These are phyloP conservation scores for Prunus salicina DNA, from an alignment of 306 rosid genomes.

Conservation along the genomic window DNA sequence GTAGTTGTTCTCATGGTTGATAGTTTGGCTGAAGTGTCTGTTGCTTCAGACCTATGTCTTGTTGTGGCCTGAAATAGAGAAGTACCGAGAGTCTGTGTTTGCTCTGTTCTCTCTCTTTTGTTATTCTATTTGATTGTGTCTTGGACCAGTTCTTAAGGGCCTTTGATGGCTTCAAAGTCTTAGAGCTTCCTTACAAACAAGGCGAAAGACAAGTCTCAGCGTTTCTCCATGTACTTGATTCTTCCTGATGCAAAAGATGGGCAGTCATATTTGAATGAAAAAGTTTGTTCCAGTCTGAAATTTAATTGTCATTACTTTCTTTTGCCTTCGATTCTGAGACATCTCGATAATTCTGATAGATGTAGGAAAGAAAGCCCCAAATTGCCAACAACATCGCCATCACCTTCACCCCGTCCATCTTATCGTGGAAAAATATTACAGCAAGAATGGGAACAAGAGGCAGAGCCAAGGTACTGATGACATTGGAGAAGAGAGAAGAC, in stretches of 20 bases:
- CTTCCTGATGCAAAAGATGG: not conserved
- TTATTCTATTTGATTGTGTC: too few species aligned
- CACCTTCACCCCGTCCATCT: conserved; percentile 48
- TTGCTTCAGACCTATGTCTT: too few species aligned
- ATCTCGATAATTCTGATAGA: conserved; percentile 55
- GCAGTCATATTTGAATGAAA: not conserved
- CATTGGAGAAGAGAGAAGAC: conserved; percentile 58
- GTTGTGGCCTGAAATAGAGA: too few species aligned
- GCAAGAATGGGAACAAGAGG: conserved; percentile 53
- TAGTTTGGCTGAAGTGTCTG: too few species aligned
- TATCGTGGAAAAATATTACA: conserved; percentile 46
- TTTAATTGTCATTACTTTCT: conserved; percentile 12
- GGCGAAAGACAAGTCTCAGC: not conserved
- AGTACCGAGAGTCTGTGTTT: too few species aligned
- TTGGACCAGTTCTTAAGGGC: not conserved
- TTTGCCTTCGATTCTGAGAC: conserved; percentile 33
- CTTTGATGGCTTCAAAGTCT: not conserved
- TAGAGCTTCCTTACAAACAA: not conserved
- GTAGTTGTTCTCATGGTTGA: too few species aligned
- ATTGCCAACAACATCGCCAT: conserved; percentile 52
- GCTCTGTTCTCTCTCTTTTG: too few species aligned
- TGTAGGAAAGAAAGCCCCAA: conserved; percentile 60
- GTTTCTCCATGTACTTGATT: not conserved
- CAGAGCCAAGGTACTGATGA: conserved; percentile 42
- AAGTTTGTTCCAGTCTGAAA: conserved; percentile 5